Evolutionary conservation across 2,329 filamentous ascomycete genomes (phyloP).

Genomic region (Epichloe bromicola): DNA sequence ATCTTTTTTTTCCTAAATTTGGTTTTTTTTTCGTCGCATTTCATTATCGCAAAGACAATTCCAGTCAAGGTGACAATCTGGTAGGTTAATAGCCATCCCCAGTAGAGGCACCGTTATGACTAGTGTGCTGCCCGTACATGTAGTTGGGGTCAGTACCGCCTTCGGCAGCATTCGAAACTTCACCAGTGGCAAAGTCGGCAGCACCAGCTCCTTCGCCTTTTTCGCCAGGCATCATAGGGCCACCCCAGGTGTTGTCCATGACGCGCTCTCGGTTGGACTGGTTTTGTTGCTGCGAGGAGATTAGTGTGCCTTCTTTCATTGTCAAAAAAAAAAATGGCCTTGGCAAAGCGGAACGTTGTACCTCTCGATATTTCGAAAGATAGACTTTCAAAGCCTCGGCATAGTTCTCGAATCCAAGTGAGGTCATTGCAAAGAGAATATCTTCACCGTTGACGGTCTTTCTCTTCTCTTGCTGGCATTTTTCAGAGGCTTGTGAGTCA

Average conservation of each 20-base stretch:
- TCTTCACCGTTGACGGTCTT: constrained; percentile 99
- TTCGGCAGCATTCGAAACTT: constrained; percentile 28
- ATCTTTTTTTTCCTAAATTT: background rate
- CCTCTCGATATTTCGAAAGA: constrained; percentile 92
- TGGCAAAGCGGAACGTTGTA: constrained; percentile 35
- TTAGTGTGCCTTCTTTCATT: background rate
- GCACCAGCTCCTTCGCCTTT: constrained; percentile 18
- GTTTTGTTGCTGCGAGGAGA: constrained; percentile 24
- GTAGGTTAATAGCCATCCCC: constrained; percentile 35
- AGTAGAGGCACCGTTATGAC: constrained; percentile 44
- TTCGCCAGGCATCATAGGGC: constrained; percentile 19
- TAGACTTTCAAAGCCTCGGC: constrained; percentile 97
- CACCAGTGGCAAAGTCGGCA: constrained; percentile 30
- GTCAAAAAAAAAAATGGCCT: background rate
- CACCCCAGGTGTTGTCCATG: constrained; percentile 22
- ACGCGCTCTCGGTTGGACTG: constrained; percentile 27
- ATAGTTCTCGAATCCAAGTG: constrained; percentile 96
- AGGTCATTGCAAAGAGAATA: constrained; percentile 98
- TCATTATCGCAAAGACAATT: background rate
- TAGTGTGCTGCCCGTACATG: constrained; percentile 39
- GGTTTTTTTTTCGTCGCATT: background rate
- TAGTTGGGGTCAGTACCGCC: constrained; percentile 30
- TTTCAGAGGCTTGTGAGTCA: constrained; percentile 67
- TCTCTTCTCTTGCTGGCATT: constrained; percentile 97
- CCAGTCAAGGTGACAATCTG: background rate